These are phyloP conservation scores for Anisodus tanguticus DNA, from an alignment of 257 asterid species.

Conservation along the genomic window DNA sequence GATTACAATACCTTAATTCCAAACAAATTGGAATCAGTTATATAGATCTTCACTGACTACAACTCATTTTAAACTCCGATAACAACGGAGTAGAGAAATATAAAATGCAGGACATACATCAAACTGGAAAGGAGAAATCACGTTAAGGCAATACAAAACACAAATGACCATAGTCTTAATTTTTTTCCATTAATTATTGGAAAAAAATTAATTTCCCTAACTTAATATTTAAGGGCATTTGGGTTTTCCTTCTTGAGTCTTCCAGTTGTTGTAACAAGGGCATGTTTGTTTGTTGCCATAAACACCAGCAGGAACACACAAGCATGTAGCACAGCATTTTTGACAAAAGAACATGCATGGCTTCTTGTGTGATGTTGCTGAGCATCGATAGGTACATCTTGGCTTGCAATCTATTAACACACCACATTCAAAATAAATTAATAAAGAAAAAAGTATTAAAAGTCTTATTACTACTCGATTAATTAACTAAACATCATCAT, in stretches of 20 bases:
- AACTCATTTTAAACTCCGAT: not conserved
- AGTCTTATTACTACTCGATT: no score
- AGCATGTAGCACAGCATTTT: constrained; percentile 46
- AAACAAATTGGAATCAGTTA: not conserved
- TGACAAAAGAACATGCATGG: constrained; percentile 51
- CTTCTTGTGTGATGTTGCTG: constrained; percentile 52
- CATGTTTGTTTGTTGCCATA: constrained; percentile 47
- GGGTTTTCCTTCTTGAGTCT: constrained; percentile 47
- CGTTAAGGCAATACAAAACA: not conserved
- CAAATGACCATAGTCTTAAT: not conserved
- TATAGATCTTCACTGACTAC: not conserved
- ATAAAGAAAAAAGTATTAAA: not conserved
- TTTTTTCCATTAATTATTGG: not conserved
- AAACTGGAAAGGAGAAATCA: not conserved
- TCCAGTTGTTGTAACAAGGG: constrained; percentile 52
- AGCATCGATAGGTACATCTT: constrained; percentile 46
- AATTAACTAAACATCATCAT: no score
- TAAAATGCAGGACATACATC: not conserved
- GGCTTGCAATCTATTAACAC: constrained; percentile 43
- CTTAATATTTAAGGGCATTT: constrained; percentile 41
- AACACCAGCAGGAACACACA: constrained; percentile 48
- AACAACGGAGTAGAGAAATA: not conserved
- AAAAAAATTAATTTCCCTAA: not conserved
- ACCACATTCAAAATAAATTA: not conserved
- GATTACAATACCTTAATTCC: not conserved